Conservation (phyloP, 495 filamentous ascomycete species). For the Cudoniella acicularis region DNA sequence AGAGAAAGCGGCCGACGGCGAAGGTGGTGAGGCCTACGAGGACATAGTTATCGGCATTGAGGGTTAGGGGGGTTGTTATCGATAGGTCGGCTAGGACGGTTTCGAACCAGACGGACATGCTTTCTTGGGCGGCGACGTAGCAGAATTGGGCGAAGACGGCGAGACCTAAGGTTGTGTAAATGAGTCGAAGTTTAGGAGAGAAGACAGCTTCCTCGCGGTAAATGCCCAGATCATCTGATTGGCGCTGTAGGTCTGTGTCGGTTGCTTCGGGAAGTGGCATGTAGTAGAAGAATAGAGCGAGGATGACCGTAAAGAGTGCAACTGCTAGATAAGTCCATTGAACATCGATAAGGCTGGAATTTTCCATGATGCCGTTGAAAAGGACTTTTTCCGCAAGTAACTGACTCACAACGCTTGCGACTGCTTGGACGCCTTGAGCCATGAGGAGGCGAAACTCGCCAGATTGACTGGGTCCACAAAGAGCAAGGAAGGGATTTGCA, state of each 20-base stretch:
- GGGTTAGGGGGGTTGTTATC: slow-evolving; percentile 49
- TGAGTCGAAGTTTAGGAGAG: slow-evolving; percentile 41
- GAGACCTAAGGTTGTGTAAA: slow-evolving; percentile 44
- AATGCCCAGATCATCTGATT: slow-evolving; percentile 27
- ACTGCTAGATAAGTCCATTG: slow-evolving; percentile 78
- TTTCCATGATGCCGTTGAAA: slow-evolving; percentile 42
- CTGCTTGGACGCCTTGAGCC: slow-evolving; percentile 64
- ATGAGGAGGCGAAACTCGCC: slow-evolving; percentile 59
- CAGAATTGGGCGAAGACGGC: slow-evolving; percentile 68
- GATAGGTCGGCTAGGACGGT: slow-evolving; percentile 30
- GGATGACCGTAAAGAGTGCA: slow-evolving; percentile 64
- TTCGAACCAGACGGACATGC: slow-evolving; percentile 64
- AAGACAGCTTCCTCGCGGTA: slow-evolving; percentile 24
- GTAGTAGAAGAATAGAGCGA: slow-evolving; percentile 58
- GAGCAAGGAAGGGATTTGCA: slow-evolving; percentile 65
- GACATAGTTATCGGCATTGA: slow-evolving; percentile 51
- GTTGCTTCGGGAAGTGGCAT: slow-evolving; percentile 51
- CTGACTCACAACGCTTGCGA: slow-evolving; percentile 62
- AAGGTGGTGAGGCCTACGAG: slow-evolving; percentile 45
- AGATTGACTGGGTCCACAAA: slow-evolving; percentile 45
- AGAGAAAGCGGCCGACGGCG: slow-evolving; percentile 43
- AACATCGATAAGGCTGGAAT: slow-evolving; percentile 50
- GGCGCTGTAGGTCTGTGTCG: slow-evolving; percentile 45
- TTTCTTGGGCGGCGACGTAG: slow-evolving; percentile 72
- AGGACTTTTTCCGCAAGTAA: slow-evolving; percentile 66